Evolutionary conservation across 1,284 basidiomycete species (phyloP).

Genomic region (Apiotrichum porosum): DNA sequence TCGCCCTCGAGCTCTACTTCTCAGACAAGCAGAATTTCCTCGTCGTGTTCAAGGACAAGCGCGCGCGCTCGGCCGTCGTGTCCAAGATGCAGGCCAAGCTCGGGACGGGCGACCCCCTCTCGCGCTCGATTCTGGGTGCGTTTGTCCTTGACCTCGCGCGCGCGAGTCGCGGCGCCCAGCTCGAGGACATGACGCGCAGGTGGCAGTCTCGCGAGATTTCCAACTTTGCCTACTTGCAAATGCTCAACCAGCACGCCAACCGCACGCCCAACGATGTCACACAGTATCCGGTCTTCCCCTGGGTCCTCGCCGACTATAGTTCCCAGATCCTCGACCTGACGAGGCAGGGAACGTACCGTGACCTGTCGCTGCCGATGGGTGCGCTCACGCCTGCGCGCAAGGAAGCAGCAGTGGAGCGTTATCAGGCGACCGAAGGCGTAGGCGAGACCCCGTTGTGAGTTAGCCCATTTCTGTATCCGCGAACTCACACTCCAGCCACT

Average conservation of each 20-base stretch:
- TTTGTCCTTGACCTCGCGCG: slow-evolving; percentile 47
- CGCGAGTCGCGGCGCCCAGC: slow-evolving; percentile 43
- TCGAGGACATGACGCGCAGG: slow-evolving; percentile 52
- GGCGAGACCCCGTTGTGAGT: slow-evolving; percentile 69
- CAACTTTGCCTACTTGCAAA: slow-evolving; percentile 80
- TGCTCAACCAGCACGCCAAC: slow-evolving; percentile 82
- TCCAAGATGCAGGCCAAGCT: slow-evolving; percentile 54
- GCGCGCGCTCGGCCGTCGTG: slow-evolving; percentile 61
- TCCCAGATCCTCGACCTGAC: slow-evolving; percentile 69
- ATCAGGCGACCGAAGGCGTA: slow-evolving; percentile 71
- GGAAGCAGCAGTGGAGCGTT: slow-evolving; percentile 69
- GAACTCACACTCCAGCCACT: slow-evolving; percentile 55
- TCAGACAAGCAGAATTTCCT: slow-evolving; percentile 77
- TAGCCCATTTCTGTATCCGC: neutral
- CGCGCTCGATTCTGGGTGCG: slow-evolving; percentile 42
- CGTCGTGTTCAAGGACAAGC: slow-evolving; percentile 68
- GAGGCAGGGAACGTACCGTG: slow-evolving; percentile 62
- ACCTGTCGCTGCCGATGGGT: slow-evolving; percentile 81
- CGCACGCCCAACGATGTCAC: slow-evolving; percentile 89
- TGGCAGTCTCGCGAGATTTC: slow-evolving; percentile 87
- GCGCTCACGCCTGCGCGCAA: slow-evolving; percentile 70
- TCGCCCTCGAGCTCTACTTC: slow-evolving; percentile 88
- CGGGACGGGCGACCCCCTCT: slow-evolving; percentile 39
- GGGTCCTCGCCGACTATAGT: slow-evolving; percentile 81
- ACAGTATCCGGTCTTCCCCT: slow-evolving; percentile 86